A percentile compares a stretch with the other conserved stretches of the same genome.
phyloP scores from a whole-genome alignment of 768 basidiomycete species.

The Lactifluus rugatus region DNA sequence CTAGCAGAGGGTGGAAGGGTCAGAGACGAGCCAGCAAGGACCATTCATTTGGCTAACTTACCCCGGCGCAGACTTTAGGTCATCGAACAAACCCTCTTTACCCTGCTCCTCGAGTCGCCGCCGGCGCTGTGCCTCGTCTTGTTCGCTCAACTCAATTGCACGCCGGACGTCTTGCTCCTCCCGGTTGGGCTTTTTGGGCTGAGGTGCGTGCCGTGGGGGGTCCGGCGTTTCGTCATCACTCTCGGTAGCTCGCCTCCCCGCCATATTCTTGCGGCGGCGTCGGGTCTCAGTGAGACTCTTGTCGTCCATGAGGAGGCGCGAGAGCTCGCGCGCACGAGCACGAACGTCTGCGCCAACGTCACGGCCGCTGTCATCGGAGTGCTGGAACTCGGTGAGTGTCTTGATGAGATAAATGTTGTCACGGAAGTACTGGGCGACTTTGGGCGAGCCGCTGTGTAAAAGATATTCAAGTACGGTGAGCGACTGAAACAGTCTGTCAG shows the following conservation, averaged over 20 bases:
- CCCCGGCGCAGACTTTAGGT: constrained; percentile 42
- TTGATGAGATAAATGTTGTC: constrained; percentile 96
- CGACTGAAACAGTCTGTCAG: constrained; percentile 37
- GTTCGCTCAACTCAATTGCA: constrained; percentile 80
- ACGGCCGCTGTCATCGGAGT: constrained; percentile 81
- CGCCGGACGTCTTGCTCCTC: constrained; percentile 74
- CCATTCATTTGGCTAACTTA: constrained; percentile 35
- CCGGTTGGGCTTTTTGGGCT: constrained; percentile 21
- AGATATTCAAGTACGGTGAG: constrained; percentile 88
- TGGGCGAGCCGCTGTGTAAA: constrained; percentile 89
- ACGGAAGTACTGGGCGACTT: constrained; percentile 92
- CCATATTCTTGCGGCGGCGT: constrained; percentile 68
- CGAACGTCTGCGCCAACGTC: constrained; percentile 94
- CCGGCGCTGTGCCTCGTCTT: constrained; percentile 72
- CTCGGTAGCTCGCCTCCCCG: constrained; percentile 35
- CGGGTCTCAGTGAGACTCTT: constrained; percentile 70
- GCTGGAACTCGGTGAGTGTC: constrained; percentile 96
- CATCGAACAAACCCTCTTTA: constrained; percentile 74
- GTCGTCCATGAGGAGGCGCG: constrained; percentile 80
- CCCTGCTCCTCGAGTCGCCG: constrained; percentile 56
- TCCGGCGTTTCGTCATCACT: constrained; percentile 27
- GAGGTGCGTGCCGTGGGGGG: constrained; percentile 22
- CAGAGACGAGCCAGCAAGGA: not conserved
- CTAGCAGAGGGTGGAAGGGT: constrained; percentile 4
- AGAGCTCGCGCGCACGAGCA: constrained; percentile 95